Conservation (phyloP, 2,329 filamentous ascomycete genomes). For the Clarireedia homoeocarpa region DNA sequence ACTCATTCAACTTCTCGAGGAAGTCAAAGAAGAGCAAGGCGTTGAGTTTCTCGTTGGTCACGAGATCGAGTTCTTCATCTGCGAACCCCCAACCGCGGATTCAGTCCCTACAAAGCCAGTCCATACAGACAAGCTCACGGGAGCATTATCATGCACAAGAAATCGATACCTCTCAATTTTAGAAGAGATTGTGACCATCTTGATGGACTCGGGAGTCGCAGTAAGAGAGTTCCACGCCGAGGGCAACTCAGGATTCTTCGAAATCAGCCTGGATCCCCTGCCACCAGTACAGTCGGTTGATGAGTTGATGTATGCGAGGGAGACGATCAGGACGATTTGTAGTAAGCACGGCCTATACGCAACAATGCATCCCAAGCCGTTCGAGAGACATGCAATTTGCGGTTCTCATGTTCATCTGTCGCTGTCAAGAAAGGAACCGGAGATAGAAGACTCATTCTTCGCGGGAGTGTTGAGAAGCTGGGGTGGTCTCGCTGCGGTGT, state of each 20-base stretch:
- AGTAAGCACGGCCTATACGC: conserved; percentile 54
- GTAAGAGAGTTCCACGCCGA: conserved; percentile 70
- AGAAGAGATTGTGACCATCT: conserved; percentile 53
- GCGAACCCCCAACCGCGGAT: conserved; percentile 32
- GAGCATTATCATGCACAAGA: conserved; percentile 56
- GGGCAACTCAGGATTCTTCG: conserved; percentile 65
- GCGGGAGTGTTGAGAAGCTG: background rate
- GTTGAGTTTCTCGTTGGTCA: conserved; percentile 60
- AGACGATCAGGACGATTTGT: conserved; percentile 58
- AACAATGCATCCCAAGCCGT: conserved; percentile 65
- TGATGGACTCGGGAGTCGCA: conserved; percentile 52
- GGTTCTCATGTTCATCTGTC: background rate
- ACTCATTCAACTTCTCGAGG: background rate
- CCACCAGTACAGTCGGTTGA: conserved; percentile 62
- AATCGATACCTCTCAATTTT: conserved; percentile 46
- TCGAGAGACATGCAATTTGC: background rate
- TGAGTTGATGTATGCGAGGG: conserved; percentile 58
- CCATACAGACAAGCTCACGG: conserved; percentile 35
- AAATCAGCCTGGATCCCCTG: conserved; percentile 59
- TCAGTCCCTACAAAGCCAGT: conserved; percentile 27
- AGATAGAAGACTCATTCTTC: background rate
- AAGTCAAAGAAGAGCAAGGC: background rate
- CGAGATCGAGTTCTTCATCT: conserved; percentile 69
- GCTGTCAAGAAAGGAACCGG: background rate
- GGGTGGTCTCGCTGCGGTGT: conserved; percentile 20